Conservation (phyloP, 2,329 filamentous ascomycete species). For the Clarireedia homoeocarpa region DNA sequence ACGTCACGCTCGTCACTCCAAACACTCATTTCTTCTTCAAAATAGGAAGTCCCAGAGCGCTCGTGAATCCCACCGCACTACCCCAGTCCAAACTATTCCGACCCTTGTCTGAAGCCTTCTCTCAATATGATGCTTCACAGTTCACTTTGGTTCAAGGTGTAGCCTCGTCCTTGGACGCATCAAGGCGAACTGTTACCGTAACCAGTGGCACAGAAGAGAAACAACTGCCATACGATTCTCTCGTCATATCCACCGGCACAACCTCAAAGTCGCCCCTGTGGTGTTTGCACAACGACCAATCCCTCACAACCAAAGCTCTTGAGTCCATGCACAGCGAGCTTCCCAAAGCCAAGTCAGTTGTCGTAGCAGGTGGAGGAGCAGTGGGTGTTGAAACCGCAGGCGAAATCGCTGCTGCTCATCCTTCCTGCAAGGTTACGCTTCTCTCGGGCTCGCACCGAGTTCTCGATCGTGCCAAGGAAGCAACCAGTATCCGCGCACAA, state of each 20-base stretch:
- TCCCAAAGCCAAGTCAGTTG: constrained; percentile 33
- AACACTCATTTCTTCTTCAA: constrained; percentile 36
- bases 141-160: constrained; percentile 39
- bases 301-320: constrained; percentile 31
- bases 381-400: constrained; percentile 40
- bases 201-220: constrained; percentile 4
- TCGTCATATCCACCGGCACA: constrained; percentile 42
- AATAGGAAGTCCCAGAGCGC: constrained; percentile 37
- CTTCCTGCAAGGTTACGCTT: constrained; percentile 38
- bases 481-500: constrained; percentile 36
- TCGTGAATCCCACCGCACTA: constrained; percentile 39
- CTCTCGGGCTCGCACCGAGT: constrained; percentile 34
- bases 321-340: constrained; percentile 34
- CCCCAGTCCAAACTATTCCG: constrained; percentile 38
- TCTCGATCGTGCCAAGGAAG: constrained; percentile 34
- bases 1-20: constrained; percentile 37
- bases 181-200: constrained; percentile 29
- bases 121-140: constrained; percentile 30
- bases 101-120: constrained; percentile 32
- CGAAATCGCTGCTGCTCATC: constrained; percentile 34
- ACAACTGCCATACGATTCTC: constrained; percentile 33
- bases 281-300: constrained; percentile 32
- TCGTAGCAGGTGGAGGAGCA: constrained; percentile 39
- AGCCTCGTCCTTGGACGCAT: constrained; percentile 32
- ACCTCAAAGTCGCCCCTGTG: constrained; percentile 38